Conservation (phyloP, 208 protist species). For the Leishmania major region DNA sequence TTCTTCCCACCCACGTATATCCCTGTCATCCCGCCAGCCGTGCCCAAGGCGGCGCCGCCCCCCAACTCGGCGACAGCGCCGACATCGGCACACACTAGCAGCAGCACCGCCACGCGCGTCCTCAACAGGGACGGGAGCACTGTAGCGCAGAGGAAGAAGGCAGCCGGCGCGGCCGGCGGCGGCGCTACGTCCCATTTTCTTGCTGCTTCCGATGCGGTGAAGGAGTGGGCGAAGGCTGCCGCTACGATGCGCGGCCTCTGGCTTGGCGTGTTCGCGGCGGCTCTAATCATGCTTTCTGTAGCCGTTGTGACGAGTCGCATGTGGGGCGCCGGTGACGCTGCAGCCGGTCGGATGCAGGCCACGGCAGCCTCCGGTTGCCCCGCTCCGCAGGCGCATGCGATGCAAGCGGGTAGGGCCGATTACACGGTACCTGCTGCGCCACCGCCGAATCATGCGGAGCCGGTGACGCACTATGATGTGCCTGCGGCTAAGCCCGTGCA, state of each 20-base stretch:
- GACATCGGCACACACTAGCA: neutral
- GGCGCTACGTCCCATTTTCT: neutral
- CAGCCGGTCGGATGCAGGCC: neutral
- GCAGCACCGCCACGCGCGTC: neutral
- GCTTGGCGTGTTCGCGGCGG: constrained; percentile 16
- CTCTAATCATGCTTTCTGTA: constrained; percentile 17
- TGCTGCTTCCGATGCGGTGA: neutral
- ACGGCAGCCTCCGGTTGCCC: neutral
- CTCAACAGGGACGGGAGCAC: neutral
- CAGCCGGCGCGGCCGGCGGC: neutral
- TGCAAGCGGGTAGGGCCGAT: neutral
- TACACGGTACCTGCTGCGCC: neutral
- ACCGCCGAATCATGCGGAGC: neutral
- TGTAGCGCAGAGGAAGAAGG: neutral
- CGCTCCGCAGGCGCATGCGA: too few relatives aligned
- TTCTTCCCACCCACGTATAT: constrained; percentile 46
- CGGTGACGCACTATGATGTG: neutral
- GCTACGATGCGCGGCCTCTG: constrained; percentile 12
- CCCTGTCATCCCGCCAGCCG: constrained; percentile 15
- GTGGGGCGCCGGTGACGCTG: neutral
- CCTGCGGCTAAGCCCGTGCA: neutral
- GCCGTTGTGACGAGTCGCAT: constrained; percentile 8
- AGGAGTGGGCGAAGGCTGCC: neutral
- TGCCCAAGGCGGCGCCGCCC: neutral
- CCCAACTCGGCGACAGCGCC: neutral